phyloP scores from a whole-genome alignment of 73 alveolate genomes.

The Stentor coeruleus region DNA sequence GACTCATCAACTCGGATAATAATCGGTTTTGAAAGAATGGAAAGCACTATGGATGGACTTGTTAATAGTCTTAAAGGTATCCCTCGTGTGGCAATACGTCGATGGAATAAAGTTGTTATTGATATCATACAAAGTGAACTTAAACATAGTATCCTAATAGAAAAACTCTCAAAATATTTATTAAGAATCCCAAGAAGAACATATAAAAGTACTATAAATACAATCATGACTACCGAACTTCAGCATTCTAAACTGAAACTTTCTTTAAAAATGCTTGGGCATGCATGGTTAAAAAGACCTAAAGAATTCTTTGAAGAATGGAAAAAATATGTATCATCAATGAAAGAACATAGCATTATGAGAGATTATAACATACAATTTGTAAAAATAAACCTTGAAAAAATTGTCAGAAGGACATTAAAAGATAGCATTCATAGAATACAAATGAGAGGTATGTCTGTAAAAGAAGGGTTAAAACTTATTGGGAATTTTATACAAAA shows the following conservation, averaged over 20 bases:
- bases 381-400: neutral
- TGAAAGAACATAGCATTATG: neutral
- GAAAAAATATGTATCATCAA: neutral
- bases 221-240: neutral
- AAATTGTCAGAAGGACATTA: neutral
- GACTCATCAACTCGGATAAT: neutral
- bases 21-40: neutral
- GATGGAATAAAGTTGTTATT: neutral
- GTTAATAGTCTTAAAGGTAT: neutral
- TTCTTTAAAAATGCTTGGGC: neutral
- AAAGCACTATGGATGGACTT: neutral
- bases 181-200: neutral
- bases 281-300: neutral
- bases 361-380: neutral
- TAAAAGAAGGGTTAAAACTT: neutral
- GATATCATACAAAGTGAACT: neutral
- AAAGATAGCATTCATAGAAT: neutral
- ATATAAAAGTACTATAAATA: no score
- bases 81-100: neutral
- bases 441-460: neutral
- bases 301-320: neutral
- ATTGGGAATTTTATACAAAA: neutral
- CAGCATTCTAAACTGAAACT: neutral
- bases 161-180: neutral
- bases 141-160: neutral